Base-by-base conservation (phyloP, 192 early-diverging fungal genomes). In the Coemansia sp. region DNA sequence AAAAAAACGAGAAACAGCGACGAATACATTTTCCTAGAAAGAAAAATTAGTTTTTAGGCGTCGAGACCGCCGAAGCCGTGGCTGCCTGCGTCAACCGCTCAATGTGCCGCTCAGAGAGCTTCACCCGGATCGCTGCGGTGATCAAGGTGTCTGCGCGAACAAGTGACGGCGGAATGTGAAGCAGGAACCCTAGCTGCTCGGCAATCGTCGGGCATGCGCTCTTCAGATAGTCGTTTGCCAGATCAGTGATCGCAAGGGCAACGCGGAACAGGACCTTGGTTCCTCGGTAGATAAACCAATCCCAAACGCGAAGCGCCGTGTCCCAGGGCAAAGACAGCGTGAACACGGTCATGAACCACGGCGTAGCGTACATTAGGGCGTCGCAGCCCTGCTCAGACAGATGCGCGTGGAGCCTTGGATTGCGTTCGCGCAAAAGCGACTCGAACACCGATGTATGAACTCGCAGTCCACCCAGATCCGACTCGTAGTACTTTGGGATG, bases 291-390 rank as follows among this genome's bases (percentile, higher is more conserved):
- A 89, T 85, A 56, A 98, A 91, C 71, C 93, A 88, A 78, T 98
- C 95, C 94, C 94, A 96, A 28, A 98, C 86, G 14, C 93, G 78
- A 36, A 98, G 75, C 1, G 90, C 92, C 2, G 92, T 84, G 3
- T 83, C 74, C 95, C 95, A 98, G 18, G 94, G 94, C 36, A 96
- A 71, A 16, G 88, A 78, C 78, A 89, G 81, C 4, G 93, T 97
- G 61, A 91, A 98, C 6, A 91, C 68, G 0, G 95, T 95, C 75
- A 98, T 76, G 58, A 97, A 95, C 95, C 95, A 98, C 30, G 91
- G 89, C 4, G 95, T 89, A 25, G 92, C 89, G 48, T 93, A 98
- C 89, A 92, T 95, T 34, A 97, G 69, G 6, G 92, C 92, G 23
- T 83, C 78, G 32, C 95, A 85, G 35, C 90, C 90, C 59, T 95